Percentiles rank a stretch among this genome's conserved stretches.
These are phyloP conservation scores for Pestalotiopsis sp. DNA, from an alignment of 2,329 filamentous ascomycete genomes.

Conservation along the genomic window DNA sequence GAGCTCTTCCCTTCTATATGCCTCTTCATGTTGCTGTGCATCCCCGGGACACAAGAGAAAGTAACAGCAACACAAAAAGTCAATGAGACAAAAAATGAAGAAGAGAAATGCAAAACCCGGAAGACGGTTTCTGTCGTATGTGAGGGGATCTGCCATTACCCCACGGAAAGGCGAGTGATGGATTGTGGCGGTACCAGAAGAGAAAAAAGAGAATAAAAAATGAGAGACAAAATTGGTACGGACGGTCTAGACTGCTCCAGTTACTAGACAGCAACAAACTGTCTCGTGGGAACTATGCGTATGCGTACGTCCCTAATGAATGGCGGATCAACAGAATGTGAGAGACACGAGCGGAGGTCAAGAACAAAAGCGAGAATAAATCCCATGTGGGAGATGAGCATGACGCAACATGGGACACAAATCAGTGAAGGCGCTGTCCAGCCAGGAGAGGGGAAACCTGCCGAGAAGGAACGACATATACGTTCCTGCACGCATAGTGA, in stretches of 20 bases:
- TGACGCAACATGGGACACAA: too few relatives aligned
- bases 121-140: too few relatives aligned
- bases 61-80: too few relatives aligned
- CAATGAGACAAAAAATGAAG: too few relatives aligned
- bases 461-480: too few relatives aligned
- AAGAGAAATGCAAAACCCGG: too few relatives aligned
- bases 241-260: background rate
- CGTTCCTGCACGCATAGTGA: too few relatives aligned
- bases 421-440: background rate
- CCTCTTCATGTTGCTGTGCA: constrained; percentile 25
- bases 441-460: background rate
- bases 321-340: background rate
- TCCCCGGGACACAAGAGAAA: too few relatives aligned
- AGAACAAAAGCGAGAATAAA: too few relatives aligned
- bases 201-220: background rate
- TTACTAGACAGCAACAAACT: background rate
- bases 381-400: too few relatives aligned
- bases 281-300: background rate
- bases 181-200: background rate
- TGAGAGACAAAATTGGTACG: background rate
- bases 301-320: background rate
- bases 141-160: too few relatives aligned
- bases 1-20: constrained; percentile 21
- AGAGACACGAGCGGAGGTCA: background rate
- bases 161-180: background rate